Evolutionary conservation across 176 grass and related monocot genomes (phyloP).

Genomic region (Oryza nivara): DNA sequence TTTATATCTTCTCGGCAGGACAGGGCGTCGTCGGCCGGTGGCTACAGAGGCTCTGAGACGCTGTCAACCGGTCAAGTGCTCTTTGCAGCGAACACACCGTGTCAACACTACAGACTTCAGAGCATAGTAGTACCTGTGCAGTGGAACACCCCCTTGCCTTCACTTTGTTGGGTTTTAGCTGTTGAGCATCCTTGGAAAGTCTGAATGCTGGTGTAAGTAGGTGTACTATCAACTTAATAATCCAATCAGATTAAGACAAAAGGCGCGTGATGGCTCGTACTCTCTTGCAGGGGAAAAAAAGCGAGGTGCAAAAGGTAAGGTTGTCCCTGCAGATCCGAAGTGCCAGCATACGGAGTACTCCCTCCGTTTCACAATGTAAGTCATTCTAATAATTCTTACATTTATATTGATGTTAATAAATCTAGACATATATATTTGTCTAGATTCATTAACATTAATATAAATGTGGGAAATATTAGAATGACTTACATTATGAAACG

Average conservation of each 20-base stretch:
- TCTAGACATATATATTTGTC: too few relatives aligned
- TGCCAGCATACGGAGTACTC: neutral
- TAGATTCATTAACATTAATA: too few relatives aligned
- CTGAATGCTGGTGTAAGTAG: neutral
- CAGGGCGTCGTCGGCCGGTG: neutral
- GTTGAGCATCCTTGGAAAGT: neutral
- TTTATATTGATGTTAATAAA: too few relatives aligned
- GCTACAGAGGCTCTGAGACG: neutral
- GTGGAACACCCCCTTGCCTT: neutral
- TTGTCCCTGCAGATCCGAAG: slow-evolving; percentile 13
- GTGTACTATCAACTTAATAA: neutral
- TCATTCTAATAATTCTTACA: too few relatives aligned
- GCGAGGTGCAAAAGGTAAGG: neutral
- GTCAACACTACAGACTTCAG: neutral
- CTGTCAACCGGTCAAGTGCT: neutral
- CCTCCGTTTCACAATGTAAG: too few relatives aligned
- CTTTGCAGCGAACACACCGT: neutral
- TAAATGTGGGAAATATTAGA: too few relatives aligned
- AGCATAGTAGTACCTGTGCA: neutral
- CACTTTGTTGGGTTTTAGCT: neutral
- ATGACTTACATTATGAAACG: too few relatives aligned
- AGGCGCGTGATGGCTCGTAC: neutral
- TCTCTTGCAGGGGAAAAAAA: neutral
- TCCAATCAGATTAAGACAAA: neutral
- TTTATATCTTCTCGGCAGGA: neutral